These are phyloP conservation scores for Colletotrichum sp. DNA, from an alignment of 2,329 filamentous ascomycete genomes.

Conservation along the genomic window DNA sequence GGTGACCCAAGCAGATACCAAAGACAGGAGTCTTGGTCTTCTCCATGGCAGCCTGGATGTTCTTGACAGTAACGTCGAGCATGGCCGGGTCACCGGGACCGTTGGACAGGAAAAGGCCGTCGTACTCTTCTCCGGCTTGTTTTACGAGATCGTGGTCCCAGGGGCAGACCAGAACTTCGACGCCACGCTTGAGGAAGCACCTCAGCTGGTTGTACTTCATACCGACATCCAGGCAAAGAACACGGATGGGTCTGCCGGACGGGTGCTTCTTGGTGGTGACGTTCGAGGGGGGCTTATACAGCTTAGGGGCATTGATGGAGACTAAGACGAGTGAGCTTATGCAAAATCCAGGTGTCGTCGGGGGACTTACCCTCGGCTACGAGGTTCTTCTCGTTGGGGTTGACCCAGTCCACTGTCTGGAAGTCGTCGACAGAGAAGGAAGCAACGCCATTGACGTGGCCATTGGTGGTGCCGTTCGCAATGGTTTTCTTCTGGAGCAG, in stretches of 20 bases:
- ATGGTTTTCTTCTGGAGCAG: constrained; percentile 69
- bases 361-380: constrained; percentile 84
- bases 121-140: constrained; percentile 82
- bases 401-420: constrained; percentile 83
- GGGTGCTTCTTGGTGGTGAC: constrained; percentile 78
- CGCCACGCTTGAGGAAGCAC: constrained; percentile 87
- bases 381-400: constrained; percentile 92
- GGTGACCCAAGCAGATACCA: constrained; percentile 95
- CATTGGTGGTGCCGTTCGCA: constrained; percentile 47
- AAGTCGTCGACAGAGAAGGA: constrained; percentile 55
- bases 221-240: constrained; percentile 94
- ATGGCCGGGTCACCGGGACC: constrained; percentile 94
- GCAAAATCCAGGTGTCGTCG: constrained; percentile 15
- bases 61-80: constrained; percentile 78
- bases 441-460: constrained; percentile 24
- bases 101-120: constrained; percentile 97
- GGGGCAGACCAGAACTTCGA: constrained; percentile 92
- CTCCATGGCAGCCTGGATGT: constrained; percentile 77
- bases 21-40: constrained; percentile 88
- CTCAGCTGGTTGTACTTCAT: constrained; percentile 98
- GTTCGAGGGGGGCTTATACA: constrained; percentile 78
- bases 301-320: constrained; percentile 83
- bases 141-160: constrained; percentile 93
- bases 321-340: constrained; percentile 64
- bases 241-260: constrained; percentile 83